Conservation (phyloP, 169 alveolate genomes). For the Plasmodium gonderi region DNA sequence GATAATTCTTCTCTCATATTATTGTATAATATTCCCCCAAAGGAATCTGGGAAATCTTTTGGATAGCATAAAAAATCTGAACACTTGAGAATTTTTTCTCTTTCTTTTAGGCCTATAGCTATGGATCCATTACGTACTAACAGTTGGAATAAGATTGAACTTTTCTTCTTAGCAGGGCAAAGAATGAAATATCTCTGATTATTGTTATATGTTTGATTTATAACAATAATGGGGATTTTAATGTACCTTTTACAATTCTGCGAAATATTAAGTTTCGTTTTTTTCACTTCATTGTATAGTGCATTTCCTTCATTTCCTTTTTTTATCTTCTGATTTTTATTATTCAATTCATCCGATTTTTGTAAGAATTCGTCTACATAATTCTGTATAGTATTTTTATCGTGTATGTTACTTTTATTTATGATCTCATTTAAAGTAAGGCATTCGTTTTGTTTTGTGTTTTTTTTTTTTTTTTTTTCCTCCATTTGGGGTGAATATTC, state of each 20-base stretch:
- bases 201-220: slow-evolving; percentile 36
- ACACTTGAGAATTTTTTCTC: slow-evolving; percentile 65
- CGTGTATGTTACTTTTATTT: background rate
- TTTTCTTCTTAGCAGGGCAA: slow-evolving; percentile 68
- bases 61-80: slow-evolving; percentile 44
- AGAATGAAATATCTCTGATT: slow-evolving; percentile 58
- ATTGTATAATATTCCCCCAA: slow-evolving; percentile 45
- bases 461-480: background rate
- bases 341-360: background rate
- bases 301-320: background rate
- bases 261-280: slow-evolving; percentile 22
- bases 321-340: background rate
- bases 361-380: slow-evolving; percentile 5
- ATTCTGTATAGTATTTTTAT: background rate
- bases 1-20: slow-evolving; percentile 29
- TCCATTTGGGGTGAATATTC: too few species aligned
- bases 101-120: slow-evolving; percentile 72
- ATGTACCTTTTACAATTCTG: slow-evolving; percentile 23
- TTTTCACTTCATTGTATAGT: slow-evolving; percentile 7
- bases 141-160: slow-evolving; percentile 35
- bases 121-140: slow-evolving; percentile 66
- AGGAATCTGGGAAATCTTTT: slow-evolving; percentile 59
- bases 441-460: background rate
- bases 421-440: too few species aligned
- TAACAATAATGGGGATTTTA: slow-evolving; percentile 46